Evolutionary conservation across 441 rosid species (phyloP).

Genomic region (Geranium incanum): DNA sequence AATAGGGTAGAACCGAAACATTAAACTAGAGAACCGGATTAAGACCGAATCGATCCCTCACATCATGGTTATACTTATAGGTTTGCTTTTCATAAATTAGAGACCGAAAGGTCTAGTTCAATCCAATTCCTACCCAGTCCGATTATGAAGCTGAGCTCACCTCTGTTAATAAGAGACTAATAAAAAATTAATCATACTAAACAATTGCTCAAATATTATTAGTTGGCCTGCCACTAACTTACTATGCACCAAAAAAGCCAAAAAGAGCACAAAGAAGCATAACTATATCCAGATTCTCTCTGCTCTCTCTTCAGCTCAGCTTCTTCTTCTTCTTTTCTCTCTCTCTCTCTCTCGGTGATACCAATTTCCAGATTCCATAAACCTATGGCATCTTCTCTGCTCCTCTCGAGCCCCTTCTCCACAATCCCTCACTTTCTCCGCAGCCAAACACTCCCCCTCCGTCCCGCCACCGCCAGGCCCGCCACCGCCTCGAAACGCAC

Average conservation of each 20-base stretch:
- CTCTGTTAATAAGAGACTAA: too few relatives aligned
- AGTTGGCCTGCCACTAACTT: too few relatives aligned
- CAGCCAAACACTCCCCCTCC: slow-evolving; percentile 2
- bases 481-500: background rate
- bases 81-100: too few relatives aligned
- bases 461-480: background rate
- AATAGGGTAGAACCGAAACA: too few relatives aligned
- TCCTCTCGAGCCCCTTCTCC: slow-evolving; percentile 11
- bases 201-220: too few relatives aligned
- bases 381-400: slow-evolving; percentile 15
- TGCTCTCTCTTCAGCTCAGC: background rate
- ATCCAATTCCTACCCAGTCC: too few relatives aligned
- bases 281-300: background rate
- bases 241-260: background rate
- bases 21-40: too few relatives aligned
- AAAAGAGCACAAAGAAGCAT: slow-evolving; percentile 7
- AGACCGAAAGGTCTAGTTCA: too few relatives aligned
- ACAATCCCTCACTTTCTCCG: background rate
- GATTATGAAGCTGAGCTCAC: too few relatives aligned
- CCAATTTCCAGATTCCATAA: background rate
- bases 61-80: too few relatives aligned
- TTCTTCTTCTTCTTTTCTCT: background rate
- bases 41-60: too few relatives aligned
- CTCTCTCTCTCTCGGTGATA: background rate
- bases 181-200: too few relatives aligned